A percentile compares a stretch with the other conserved stretches of the same genome.
These are phyloP conservation scores for Zanthoxylum bungeanum DNA, from an alignment of 345 rosid species.

Conservation along the genomic window DNA sequence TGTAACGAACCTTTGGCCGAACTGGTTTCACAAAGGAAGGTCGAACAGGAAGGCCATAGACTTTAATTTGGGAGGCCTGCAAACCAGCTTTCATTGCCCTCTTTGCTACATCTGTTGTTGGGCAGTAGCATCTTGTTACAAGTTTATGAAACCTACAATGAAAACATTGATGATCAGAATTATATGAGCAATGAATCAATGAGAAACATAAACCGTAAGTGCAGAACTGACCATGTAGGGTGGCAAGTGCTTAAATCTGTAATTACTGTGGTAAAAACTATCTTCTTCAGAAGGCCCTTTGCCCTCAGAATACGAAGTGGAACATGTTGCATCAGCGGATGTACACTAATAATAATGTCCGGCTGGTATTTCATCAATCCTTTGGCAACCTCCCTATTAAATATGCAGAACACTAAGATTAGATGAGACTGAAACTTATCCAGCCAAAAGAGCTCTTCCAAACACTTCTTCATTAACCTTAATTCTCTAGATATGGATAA, in stretches of 20 bases:
- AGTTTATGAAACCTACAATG: constrained; percentile 94
- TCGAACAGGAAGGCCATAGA: constrained; percentile 95
- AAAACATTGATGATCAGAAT: constrained; percentile 13
- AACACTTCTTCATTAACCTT: not conserved
- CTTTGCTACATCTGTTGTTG: constrained; percentile 83
- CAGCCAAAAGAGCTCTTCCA: not conserved
- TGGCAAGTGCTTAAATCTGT: constrained; percentile 98
- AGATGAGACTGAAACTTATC: constrained; percentile 8
- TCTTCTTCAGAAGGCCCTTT: constrained; percentile 83
- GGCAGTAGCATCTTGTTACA: constrained; percentile 98
- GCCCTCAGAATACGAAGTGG: constrained; percentile 92
- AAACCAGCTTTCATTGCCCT: constrained; percentile 93
- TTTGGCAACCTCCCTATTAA: constrained; percentile 82
- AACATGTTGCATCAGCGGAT: constrained; percentile 98
- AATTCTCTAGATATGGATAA: not conserved
- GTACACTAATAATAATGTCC: constrained; percentile 91
- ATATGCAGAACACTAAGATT: constrained; percentile 13
- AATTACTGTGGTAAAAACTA: constrained; percentile 88
- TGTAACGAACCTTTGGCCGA: constrained; percentile 69
- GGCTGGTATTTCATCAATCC: constrained; percentile 99
- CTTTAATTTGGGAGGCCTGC: constrained; percentile 75
- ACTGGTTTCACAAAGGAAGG: constrained; percentile 96
- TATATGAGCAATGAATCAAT: constrained; percentile 4
- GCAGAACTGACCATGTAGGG: constrained; percentile 80
- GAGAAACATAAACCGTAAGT: not conserved